Percentiles rank a stretch among this genome's conserved stretches.
phyloP scores from a whole-genome alignment of 192 early-diverging fungal species.

The Dissophora ornata region DNA sequence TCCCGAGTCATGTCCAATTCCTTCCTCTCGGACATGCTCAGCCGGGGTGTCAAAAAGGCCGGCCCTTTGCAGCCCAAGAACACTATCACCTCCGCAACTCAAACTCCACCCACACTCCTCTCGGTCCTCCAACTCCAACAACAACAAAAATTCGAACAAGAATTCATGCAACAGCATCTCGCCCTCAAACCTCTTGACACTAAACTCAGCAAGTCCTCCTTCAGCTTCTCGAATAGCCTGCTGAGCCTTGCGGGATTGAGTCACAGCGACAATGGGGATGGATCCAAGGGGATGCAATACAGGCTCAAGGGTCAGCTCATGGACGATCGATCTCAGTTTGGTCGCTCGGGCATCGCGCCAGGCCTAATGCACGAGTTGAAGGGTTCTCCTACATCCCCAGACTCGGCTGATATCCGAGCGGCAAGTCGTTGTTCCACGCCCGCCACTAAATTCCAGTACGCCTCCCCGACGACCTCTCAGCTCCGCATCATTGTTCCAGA shows the following conservation, averaged over 20 bases:
- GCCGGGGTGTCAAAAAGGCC: slow-evolving; percentile 46
- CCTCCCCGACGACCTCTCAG: slow-evolving; percentile 43
- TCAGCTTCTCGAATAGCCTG: slow-evolving; percentile 20
- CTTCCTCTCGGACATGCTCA: slow-evolving; percentile 51
- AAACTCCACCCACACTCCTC: slow-evolving; percentile 19
- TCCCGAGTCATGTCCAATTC: slow-evolving; percentile 48
- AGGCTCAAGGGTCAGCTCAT: slow-evolving; percentile 20
- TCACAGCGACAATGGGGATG: background rate
- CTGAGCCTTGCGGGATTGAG: slow-evolving; percentile 28
- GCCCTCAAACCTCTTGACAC: background rate
- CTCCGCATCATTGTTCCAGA: slow-evolving; percentile 47
- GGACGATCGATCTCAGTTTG: slow-evolving; percentile 35
- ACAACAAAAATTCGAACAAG: slow-evolving; percentile 16
- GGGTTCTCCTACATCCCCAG: slow-evolving; percentile 20
- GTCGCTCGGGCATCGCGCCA: slow-evolving; percentile 15
- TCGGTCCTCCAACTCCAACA: slow-evolving; percentile 13
- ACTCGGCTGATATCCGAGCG: slow-evolving; percentile 3
- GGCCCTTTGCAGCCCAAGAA: slow-evolving; percentile 16
- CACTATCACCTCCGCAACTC: slow-evolving; percentile 30
- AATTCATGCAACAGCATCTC: slow-evolving; percentile 12
- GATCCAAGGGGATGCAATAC: slow-evolving; percentile 15
- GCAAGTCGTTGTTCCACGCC: slow-evolving; percentile 4
- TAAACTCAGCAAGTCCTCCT: slow-evolving; percentile 22
- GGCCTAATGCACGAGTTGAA: slow-evolving; percentile 30
- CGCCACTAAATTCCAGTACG: slow-evolving; percentile 37